These are phyloP conservation scores for Ceratobasidium sp. DNA, from an alignment of 1,284 basidiomycete species.

Conservation along the genomic window DNA sequence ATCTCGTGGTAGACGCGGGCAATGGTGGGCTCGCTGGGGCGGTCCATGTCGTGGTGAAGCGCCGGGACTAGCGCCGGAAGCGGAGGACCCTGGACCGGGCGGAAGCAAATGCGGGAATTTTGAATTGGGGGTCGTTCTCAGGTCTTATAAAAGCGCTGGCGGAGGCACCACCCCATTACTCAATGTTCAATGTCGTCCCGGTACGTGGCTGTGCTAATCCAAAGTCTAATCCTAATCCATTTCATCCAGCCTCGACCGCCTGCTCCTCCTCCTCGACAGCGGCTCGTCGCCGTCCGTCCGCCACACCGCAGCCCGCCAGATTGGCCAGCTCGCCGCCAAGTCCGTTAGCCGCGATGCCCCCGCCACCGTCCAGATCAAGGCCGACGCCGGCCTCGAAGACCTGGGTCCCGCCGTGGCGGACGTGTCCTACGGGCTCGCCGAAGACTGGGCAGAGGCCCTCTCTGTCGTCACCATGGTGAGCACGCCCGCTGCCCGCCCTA, in stretches of 20 bases:
- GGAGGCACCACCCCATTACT: constrained; percentile 26
- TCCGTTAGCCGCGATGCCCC: constrained; percentile 74
- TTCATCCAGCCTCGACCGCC: constrained; percentile 80
- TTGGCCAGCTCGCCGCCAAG: constrained; percentile 88
- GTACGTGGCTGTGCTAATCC: constrained; percentile 43
- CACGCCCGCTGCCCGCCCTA: constrained; percentile 9
- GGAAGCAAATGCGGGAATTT: constrained; percentile 21
- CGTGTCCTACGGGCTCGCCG: constrained; percentile 59
- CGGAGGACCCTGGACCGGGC: not conserved
- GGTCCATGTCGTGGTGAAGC: not conserved
- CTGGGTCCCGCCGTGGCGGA: constrained; percentile 37
- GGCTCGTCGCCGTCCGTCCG: constrained; percentile 88
- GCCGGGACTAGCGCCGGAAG: constrained; percentile 2
- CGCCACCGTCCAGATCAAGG: constrained; percentile 50
- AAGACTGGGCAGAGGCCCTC: constrained; percentile 83
- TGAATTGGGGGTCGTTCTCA: constrained; percentile 32
- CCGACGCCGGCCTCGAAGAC: constrained; percentile 64
- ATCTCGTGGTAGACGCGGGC: constrained; percentile 70
- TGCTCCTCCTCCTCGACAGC: constrained; percentile 89
- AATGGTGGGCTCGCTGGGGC: constrained; percentile 44
- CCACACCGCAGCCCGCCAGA: constrained; percentile 90
- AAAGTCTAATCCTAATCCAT: constrained; percentile 19
- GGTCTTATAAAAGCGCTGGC: constrained; percentile 42
- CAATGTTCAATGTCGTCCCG: constrained; percentile 41
- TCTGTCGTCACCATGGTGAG: constrained; percentile 81